Conservation (phyloP, 2,329 filamentous ascomycete species). For the Purpureocillium takamizusanense region DNA sequence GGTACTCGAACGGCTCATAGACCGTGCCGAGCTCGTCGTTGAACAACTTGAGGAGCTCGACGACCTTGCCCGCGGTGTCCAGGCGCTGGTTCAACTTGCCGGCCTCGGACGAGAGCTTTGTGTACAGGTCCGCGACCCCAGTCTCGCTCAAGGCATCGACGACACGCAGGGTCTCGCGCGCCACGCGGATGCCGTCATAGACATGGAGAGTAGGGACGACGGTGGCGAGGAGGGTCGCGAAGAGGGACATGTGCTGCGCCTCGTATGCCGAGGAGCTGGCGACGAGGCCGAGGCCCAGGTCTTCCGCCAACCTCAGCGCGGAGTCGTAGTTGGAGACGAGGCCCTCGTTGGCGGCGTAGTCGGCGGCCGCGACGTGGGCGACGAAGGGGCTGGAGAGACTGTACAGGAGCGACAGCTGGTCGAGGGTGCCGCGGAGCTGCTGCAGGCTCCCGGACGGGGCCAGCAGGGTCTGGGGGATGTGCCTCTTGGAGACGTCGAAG, state of each 20-base stretch:
- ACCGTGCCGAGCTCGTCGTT: slow-evolving; percentile 90
- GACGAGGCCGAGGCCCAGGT: slow-evolving; percentile 80
- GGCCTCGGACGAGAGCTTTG: slow-evolving; percentile 52
- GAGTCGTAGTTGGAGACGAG: slow-evolving; percentile 82
- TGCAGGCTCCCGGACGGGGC: slow-evolving; percentile 77
- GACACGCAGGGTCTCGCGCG: slow-evolving; percentile 72
- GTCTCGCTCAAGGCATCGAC: slow-evolving; percentile 71
- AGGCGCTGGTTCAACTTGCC: slow-evolving; percentile 59
- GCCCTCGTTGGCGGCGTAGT: slow-evolving; percentile 62
- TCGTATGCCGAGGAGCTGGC: slow-evolving; percentile 82
- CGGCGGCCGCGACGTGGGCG: slow-evolving; percentile 82
- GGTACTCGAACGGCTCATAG: slow-evolving; percentile 90
- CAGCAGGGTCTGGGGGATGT: slow-evolving; percentile 84
- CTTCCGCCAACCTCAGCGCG: slow-evolving; percentile 73
- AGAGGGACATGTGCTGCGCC: slow-evolving; percentile 89
- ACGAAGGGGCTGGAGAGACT: slow-evolving; percentile 88
- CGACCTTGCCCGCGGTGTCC: slow-evolving; percentile 62
- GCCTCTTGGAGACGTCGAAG: slow-evolving; percentile 83
- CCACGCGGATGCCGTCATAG: slow-evolving; percentile 78
- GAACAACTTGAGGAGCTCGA: slow-evolving; percentile 62
- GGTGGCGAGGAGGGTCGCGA: slow-evolving; percentile 71
- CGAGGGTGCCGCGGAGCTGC: slow-evolving; percentile 72
- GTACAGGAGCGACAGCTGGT: slow-evolving; percentile 88
- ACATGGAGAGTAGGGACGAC: slow-evolving; percentile 78
- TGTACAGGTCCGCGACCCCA: slow-evolving; percentile 61